Evolutionary conservation across 768 basidiomycete species (phyloP).

Genomic region (Hebeloma cylindrosporum): DNA sequence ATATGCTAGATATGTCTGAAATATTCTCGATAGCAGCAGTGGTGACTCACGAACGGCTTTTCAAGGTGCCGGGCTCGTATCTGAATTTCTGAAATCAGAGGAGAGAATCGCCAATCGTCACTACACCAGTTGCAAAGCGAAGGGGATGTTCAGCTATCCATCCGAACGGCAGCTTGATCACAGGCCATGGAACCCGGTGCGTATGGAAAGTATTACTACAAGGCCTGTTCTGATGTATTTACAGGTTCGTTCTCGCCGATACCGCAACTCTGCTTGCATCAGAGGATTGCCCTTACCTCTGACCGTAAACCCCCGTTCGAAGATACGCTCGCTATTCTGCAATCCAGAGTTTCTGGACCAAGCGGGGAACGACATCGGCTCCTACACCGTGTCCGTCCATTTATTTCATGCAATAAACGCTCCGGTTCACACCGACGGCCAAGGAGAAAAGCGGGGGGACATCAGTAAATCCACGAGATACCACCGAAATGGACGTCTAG

Average conservation of each 20-base stretch:
- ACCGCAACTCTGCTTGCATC: slow-evolving; percentile 69
- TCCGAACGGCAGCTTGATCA: slow-evolving; percentile 74
- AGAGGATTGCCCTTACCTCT: slow-evolving; percentile 66
- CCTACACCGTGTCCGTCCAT: slow-evolving; percentile 54
- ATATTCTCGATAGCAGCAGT: too few species aligned
- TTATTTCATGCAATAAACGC: too few species aligned
- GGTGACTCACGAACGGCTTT: too few species aligned
- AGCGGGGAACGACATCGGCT: slow-evolving; percentile 55
- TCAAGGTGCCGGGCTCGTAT: slow-evolving; percentile 48
- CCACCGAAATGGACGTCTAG: too few species aligned
- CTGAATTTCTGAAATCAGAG: background rate
- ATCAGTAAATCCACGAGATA: too few species aligned
- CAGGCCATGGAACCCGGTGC: slow-evolving; percentile 76
- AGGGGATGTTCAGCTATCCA: slow-evolving; percentile 78
- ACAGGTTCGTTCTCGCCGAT: slow-evolving; percentile 69
- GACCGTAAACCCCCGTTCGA: slow-evolving; percentile 72
- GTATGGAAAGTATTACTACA: slow-evolving; percentile 17
- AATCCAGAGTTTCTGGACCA: slow-evolving; percentile 42
- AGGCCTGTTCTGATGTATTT: slow-evolving; percentile 6
- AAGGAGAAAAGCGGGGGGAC: too few species aligned
- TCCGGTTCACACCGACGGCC: too few species aligned
- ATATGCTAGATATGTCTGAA: too few species aligned
- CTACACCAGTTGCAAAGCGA: slow-evolving; percentile 54
- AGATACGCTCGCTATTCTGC: slow-evolving; percentile 59
- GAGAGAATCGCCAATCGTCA: background rate